Conservation (phyloP, 2,329 filamentous ascomycete genomes). For the Stemphylium lycopersici region DNA sequence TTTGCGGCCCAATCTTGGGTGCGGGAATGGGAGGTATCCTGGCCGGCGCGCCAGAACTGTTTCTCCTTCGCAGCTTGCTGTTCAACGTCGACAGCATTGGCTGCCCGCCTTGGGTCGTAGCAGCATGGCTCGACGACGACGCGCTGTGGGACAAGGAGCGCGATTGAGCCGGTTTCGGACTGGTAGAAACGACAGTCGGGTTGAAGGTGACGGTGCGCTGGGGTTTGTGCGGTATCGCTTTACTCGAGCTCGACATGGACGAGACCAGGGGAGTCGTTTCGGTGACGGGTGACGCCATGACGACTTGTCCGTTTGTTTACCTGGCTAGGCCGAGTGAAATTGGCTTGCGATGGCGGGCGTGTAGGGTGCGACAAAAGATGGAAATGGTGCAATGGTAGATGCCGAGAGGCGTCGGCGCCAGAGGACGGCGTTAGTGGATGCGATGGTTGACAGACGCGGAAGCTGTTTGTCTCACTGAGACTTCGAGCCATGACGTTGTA, state of each 20-base stretch:
- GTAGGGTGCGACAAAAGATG: neutral
- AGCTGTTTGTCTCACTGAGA: constrained; percentile 18
- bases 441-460: constrained; percentile 16
- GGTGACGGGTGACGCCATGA: constrained; percentile 45
- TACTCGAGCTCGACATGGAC: constrained; percentile 39
- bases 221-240: constrained; percentile 45
- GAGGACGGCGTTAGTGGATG: constrained; percentile 15
- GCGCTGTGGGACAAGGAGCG: constrained; percentile 37
- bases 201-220: constrained; percentile 78
- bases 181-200: constrained; percentile 60
- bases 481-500: constrained; percentile 22
- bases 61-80: constrained; percentile 83
- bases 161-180: constrained; percentile 45
- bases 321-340: neutral
- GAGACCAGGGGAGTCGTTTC: constrained; percentile 48
- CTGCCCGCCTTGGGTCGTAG: constrained; percentile 49
- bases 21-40: constrained; percentile 50
- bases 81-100: constrained; percentile 75
- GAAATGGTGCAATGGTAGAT: constrained; percentile 9
- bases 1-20: constrained; percentile 87
- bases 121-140: constrained; percentile 34
- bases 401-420: constrained; percentile 16
- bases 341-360: neutral
- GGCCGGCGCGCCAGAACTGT: constrained; percentile 74
- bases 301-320: constrained; percentile 1